Percentiles rank a stretch among this genome's conserved stretches.
phyloP scores from a whole-genome alignment of 176 grass and related monocot genomes.

The Bonia amplexicaulis region DNA sequence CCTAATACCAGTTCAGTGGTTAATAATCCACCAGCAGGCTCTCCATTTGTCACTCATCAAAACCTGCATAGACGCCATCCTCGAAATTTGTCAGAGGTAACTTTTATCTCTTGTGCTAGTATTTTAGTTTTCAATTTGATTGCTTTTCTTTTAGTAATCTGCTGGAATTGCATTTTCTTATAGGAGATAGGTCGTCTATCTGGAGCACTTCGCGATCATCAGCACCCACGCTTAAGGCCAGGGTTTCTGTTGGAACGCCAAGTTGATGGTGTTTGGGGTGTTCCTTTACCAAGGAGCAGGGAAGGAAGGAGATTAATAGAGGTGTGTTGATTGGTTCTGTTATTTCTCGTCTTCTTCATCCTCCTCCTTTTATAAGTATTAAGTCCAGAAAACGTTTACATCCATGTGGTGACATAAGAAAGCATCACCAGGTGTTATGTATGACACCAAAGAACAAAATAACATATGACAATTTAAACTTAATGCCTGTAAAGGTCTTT shows the following conservation, averaged over 20 bases:
- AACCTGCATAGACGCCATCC: slow-evolving; percentile 39
- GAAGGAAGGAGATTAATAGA: slow-evolving; percentile 67
- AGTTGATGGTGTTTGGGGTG: slow-evolving; percentile 53
- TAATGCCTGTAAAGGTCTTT: not conserved
- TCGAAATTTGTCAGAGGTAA: slow-evolving; percentile 43
- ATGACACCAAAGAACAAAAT: not conserved
- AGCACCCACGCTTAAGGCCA: slow-evolving; percentile 42
- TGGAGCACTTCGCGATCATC: slow-evolving; percentile 46
- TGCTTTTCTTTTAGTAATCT: not conserved
- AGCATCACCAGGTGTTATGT: not conserved
- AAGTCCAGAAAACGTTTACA: not conserved
- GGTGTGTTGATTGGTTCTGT: slow-evolving; percentile 20
- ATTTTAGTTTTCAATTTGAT: not conserved
- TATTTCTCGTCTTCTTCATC: not conserved
- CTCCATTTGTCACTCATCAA: slow-evolving; percentile 34
- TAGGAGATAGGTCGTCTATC: slow-evolving; percentile 49
- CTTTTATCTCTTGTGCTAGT: not conserved
- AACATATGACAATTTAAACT: not conserved
- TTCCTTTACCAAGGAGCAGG: slow-evolving; percentile 52
- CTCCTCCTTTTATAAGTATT: not conserved
- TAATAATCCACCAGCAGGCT: slow-evolving; percentile 41
- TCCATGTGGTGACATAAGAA: not conserved
- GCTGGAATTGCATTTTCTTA: not conserved
- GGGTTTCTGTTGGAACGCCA: slow-evolving; percentile 50
- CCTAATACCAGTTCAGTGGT: slow-evolving; percentile 29